Percentiles rank a stretch among this genome's conserved stretches.
Conservation (phyloP, 257 asterid species). For the Lavandula angustifolia region DNA sequence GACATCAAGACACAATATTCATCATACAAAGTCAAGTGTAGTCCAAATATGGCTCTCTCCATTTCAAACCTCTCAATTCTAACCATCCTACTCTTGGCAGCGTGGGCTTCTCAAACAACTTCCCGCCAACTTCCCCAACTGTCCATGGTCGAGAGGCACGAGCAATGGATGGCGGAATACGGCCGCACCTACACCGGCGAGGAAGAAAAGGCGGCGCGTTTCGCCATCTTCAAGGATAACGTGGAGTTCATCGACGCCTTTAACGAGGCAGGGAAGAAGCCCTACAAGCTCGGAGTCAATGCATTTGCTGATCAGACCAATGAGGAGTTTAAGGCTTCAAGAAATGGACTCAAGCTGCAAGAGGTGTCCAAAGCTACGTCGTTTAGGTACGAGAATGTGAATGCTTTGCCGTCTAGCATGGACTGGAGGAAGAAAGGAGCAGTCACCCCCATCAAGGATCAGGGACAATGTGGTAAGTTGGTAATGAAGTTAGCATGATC, state of each 20-base stretch:
- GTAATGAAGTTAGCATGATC: not conserved
- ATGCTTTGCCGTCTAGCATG: slow-evolving; percentile 32
- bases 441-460: slow-evolving; percentile 38
- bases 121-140: slow-evolving; percentile 16
- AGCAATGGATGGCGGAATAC: slow-evolving; percentile 37
- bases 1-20: not conserved
- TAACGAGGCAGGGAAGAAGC: slow-evolving; percentile 27
- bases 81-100: slow-evolving; percentile 18
- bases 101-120: slow-evolving; percentile 14
- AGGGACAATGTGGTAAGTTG: slow-evolving; percentile 41
- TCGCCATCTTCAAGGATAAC: slow-evolving; percentile 37
- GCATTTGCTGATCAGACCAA: slow-evolving; percentile 47
- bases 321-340: slow-evolving; percentile 38
- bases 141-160: slow-evolving; percentile 37
- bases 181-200: slow-evolving; percentile 37
- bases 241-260: slow-evolving; percentile 36
- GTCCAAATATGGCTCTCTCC: slow-evolving; percentile 2
- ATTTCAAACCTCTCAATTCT: slow-evolving; percentile 15
- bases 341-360: slow-evolving; percentile 30
- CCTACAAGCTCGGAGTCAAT: slow-evolving; percentile 43
- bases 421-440: slow-evolving; percentile 42
- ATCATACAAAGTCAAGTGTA: not conserved
- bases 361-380: not conserved
- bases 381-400: slow-evolving; percentile 35
- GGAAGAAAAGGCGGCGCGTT: slow-evolving; percentile 43